Base-by-base conservation (phyloP, 1,284 basidiomycete genomes). In the Microbotryum silenes-acaulis region DNA sequence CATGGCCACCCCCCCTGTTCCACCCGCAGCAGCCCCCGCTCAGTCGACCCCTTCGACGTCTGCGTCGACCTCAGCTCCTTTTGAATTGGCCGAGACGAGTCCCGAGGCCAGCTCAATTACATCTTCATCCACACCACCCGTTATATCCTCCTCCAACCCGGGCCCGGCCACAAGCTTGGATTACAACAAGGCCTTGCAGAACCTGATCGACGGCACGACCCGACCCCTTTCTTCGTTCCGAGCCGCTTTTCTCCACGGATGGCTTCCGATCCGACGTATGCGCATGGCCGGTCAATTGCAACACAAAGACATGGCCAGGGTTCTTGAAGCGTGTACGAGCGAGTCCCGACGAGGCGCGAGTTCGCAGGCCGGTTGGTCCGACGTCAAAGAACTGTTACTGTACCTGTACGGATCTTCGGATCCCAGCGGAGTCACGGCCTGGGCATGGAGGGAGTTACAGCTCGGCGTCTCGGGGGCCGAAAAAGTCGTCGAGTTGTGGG, bases 401-500 rank as follows among this genome's bases (percentile, higher is more conserved):
- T 66, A 55, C 60, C 42, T 63, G 23, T 23, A 31, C 18, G 64
- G 62, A 21, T 61, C 63, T 33, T 10, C 29, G 2, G 57, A 49
- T 18, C 14, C 37, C 10, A 10, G 46, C 2, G 51, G 49, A 23
- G 47, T 68, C 7, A 48, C 44, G 21, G 58, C 49, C 9, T 68
- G 66, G 66, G 56, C 57, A 3, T 62, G 57, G 64, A 10, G 42
- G n/a, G 42, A 60, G 50, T 16, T 66, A 21, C 44, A 47, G 5
- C 46, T 42, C 25, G 66, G 60, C 1, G 27, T 4, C 4, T 52
- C 7, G 8, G 62, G 62, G 9, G 56, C 57, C n/a, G 20, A 37
- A 10, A 59, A 60, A 12, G 62, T 68, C 21, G 58, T 59, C 33
- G 60, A 66, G 6, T 18, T 65, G 21, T 68, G 58, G 55, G 55